Percentiles rank a stretch among this genome's conserved stretches.
These are phyloP conservation scores for Sechiopsis laciniata DNA, from an alignment of 306 rosid genomes.

Conservation along the genomic window DNA sequence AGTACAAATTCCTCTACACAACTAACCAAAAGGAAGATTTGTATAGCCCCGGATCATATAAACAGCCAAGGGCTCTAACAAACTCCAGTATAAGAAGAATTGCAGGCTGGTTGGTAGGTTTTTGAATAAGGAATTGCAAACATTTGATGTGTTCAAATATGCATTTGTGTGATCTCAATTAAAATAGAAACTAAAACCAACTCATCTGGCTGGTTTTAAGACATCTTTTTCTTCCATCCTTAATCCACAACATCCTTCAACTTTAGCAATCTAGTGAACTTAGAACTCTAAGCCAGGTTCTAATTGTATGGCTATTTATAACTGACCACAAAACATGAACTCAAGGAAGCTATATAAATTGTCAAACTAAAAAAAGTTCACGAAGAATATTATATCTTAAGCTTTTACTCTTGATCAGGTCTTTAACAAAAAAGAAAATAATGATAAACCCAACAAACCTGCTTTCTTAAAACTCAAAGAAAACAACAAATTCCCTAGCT, in stretches of 20 bases:
- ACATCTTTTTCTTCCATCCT: too few relatives aligned
- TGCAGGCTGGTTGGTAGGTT: neutral
- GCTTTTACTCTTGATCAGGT: neutral
- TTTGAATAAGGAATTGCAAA: neutral
- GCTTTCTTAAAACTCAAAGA: neutral
- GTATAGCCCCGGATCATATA: neutral
- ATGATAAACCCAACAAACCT: neutral
- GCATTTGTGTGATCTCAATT: neutral
- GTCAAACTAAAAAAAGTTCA: neutral
- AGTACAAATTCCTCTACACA: neutral
- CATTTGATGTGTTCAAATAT: neutral
- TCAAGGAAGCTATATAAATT: neutral
- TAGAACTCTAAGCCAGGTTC: neutral
- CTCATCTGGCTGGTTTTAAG: too few relatives aligned
- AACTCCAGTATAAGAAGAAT: neutral
- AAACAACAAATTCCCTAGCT: neutral
- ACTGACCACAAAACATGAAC: constrained; percentile 3
- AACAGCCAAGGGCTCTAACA: neutral
- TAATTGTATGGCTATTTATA: neutral
- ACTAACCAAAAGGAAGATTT: neutral
- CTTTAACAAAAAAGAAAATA: neutral
- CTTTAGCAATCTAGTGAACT: neutral
- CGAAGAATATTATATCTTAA: neutral
- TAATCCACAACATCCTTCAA: too few relatives aligned
- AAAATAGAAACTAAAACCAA: constrained; percentile 5